These are phyloP conservation scores for Colletotrichum musicola DNA, from an alignment of 2,329 filamentous ascomycete genomes.

Conservation along the genomic window DNA sequence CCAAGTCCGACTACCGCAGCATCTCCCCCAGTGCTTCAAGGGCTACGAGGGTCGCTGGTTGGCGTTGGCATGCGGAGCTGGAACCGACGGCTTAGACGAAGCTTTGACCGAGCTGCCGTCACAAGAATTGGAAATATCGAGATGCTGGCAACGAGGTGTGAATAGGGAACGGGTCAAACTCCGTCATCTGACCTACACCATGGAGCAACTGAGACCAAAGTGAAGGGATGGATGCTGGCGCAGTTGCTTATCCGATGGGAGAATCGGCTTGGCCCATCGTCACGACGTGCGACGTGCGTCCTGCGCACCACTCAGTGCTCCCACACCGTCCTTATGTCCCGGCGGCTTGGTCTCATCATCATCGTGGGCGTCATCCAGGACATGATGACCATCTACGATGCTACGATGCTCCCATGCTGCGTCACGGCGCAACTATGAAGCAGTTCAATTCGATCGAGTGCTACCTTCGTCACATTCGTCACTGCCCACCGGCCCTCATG, in stretches of 20 bases:
- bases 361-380: constrained; percentile 22
- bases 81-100: neutral
- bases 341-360: constrained; percentile 19
- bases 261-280: constrained; percentile 20
- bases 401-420: constrained; percentile 15
- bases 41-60: neutral
- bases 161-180: too few species aligned
- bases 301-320: constrained; percentile 13
- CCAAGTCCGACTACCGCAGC: constrained; percentile 2
- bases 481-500: neutral
- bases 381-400: neutral
- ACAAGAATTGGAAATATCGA: too few species aligned
- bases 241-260: constrained; percentile 28
- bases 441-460: constrained; percentile 2
- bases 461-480: constrained; percentile 17
- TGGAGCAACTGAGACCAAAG: neutral
- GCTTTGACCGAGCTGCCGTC: too few species aligned
- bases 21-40: neutral
- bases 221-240: neutral
- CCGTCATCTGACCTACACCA: too few species aligned
- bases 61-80: neutral
- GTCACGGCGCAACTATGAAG: constrained; percentile 14
- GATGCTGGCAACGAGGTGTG: too few species aligned
- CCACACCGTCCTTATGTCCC: constrained; percentile 8
- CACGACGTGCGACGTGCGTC: neutral